A percentile compares a stretch with the other conserved stretches of the same genome.
phyloP scores from a whole-genome alignment of 2,329 filamentous ascomycete genomes.

The Trichoderma arundinaceum region DNA sequence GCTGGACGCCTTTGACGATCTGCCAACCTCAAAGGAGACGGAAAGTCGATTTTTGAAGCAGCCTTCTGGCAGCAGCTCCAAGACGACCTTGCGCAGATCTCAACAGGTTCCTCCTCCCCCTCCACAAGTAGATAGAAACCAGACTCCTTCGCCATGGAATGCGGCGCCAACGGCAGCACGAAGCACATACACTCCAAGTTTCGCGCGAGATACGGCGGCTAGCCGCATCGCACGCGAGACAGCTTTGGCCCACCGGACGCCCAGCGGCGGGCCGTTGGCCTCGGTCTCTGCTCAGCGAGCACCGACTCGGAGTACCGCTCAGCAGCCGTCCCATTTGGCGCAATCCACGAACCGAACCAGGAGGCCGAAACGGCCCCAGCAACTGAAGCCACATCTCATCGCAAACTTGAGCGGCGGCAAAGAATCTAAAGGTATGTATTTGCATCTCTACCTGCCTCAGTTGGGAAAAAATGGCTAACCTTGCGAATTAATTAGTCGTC shows the following conservation, averaged over 20 bases:
- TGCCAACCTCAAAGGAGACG: constrained; percentile 82
- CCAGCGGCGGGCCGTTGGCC: constrained; percentile 59
- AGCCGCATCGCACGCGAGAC: constrained; percentile 70
- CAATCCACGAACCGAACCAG: constrained; percentile 56
- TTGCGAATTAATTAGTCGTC: constrained; percentile 61
- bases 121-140: constrained; percentile 56
- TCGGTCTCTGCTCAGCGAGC: constrained; percentile 62
- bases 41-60: constrained; percentile 85
- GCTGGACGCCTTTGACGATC: constrained; percentile 90
- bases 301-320: constrained; percentile 55
- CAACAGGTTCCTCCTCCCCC: constrained; percentile 55
- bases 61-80: constrained; percentile 73
- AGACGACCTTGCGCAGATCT: constrained; percentile 61
- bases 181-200: constrained; percentile 62
- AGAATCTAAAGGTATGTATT: constrained; percentile 76
- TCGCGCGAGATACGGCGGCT: constrained; percentile 69
- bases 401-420: constrained; percentile 77
- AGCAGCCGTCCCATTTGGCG: constrained; percentile 49
- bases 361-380: constrained; percentile 64
- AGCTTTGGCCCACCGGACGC: constrained; percentile 63
- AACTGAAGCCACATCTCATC: constrained; percentile 84
- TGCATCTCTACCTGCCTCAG: background rate
- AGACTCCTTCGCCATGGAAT: constrained; percentile 58
- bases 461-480: constrained; percentile 40
- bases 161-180: constrained; percentile 59